Evolutionary conservation across 208 protist species (phyloP), one percentile per base, ranked within the genome.

Genomic region (Acanthamoeba castellanii): DNA sequence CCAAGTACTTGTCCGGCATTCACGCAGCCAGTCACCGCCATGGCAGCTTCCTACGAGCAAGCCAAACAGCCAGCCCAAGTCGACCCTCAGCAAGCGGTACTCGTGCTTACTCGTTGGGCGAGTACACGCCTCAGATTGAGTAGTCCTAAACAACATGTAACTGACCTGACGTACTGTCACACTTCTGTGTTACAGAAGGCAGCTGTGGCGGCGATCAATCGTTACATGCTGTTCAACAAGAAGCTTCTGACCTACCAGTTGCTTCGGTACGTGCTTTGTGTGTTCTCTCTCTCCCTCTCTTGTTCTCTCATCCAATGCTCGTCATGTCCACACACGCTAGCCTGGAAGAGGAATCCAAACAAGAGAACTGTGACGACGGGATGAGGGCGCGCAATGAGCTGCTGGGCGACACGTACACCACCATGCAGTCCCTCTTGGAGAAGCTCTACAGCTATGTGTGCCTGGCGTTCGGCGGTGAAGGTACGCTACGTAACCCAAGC

Each of bases 161-260:
- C n/a, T 32, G 5, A 70, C 64, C 9, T 4, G 64, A 70, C 64
- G 42, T 8, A 45, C 42, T 45, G 42, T 45, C 72, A 34, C 37
- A 34, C 70, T 8, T 20, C 37, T 16, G n/a, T 18, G 70, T n/a
- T 78, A 47, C 30, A 90, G 84, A 50, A 61, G 34, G 84, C 47
- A 59, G 55, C 57, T 27, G 57, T 90, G 14, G 55, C 55, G 9
- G 57, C 84, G 27, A 27, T 90, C 34, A 61, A 90, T 22, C 84
- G 84, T 32, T 90, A 70, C 27, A 18, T 90, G 34, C 84, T 90
- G 55, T 90, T 90, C 55, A 90, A 90, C 55, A 90, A 90, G 22
- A 90, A 90, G 84, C 57, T 90, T 7, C 84, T 90, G 1, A 90
- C 84, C 32, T 90, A 90, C 42, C 84, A 90, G 30, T 45, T 84